Evolutionary conservation across 2,329 filamentous ascomycete genomes (phyloP), one percentile per base, ranked within the genome.

Genomic region (Neofusicoccum sp.): DNA sequence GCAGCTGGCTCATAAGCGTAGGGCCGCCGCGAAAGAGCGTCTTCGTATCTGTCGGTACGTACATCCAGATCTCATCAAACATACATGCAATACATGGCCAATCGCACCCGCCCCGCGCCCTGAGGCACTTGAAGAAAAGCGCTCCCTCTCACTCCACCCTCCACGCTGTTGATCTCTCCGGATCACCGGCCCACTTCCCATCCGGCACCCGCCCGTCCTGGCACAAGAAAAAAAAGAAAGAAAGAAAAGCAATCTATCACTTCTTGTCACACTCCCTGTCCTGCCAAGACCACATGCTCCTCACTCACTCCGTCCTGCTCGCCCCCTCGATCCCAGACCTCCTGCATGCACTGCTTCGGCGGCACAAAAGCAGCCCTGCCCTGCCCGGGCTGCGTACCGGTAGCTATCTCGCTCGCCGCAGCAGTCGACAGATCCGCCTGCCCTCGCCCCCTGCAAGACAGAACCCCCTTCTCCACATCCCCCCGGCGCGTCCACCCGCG

Each of bases 271-370:
- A 41, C 58, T 47, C 22, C n/a, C 39, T 7, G 12, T 31, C 33
- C 31, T 31, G n/a, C 56, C 29, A 16, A 11, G 5, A 14, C 16
- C 33, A 34, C 41, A 33, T 14, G 14, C n/a, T n/a, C 12, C 44
- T 50, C 29, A 39, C 29, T 29, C 34, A 34, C 9, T 52, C 22
- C 22, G 22, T 22, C 22, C 22, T 22, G 22, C 22, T 22, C 22
- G 1, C 22, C 22, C 22, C 22, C 2, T 22, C 22, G 22, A 22
- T 22, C 48, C 47, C 59, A 48, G n/a, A 37, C 37, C 22, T 62
- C 49, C 29, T 54, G 59, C 59, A 62, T 45, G 31, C 39, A 54
- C 31, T 50, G 48, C 39, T 48, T 47, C 41, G 59, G 59, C 59
- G 48, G 41, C 59, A 45, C 39, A 29, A 41, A 56, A 6, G 48